Conservation (phyloP, 495 filamentous ascomycete genomes). For the Haplographium delicatum region DNA sequence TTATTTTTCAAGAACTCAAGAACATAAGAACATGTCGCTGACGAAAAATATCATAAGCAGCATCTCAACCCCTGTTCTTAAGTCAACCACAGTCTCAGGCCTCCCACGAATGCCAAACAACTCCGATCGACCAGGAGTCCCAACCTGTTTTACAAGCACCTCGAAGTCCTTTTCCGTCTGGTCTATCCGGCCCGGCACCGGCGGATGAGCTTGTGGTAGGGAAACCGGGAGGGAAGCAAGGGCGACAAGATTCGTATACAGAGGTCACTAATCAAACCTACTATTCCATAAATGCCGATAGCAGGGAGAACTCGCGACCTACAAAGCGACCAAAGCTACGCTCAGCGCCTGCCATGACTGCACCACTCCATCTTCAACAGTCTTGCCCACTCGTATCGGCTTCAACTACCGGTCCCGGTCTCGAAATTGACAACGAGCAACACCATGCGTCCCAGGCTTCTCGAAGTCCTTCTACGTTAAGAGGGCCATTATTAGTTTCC, state of each 20-base stretch:
- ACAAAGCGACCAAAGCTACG: background rate
- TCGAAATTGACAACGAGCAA: slow-evolving; percentile 12
- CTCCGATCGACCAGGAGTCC: no score
- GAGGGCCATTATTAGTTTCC: slow-evolving; percentile 12
- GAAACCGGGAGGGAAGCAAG: background rate
- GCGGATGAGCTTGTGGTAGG: background rate
- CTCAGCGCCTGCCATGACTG: no score
- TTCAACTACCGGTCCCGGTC: no score
- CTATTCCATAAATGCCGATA: background rate
- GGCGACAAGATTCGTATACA: slow-evolving; percentile 1
- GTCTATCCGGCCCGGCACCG: background rate
- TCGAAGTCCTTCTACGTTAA: slow-evolving; percentile 5
- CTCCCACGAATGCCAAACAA: background rate
- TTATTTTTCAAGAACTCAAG: no score
- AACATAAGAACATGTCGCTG: no score
- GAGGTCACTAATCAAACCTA: background rate
- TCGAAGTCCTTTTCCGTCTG: background rate
- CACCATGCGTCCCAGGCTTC: slow-evolving; percentile 6
- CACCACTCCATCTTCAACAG: no score
- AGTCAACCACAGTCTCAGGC: background rate
- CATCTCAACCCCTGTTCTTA: background rate
- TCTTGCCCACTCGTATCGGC: no score
- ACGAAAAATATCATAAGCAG: background rate
- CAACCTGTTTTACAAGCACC: background rate
- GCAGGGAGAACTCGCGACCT: background rate